Base-by-base conservation (phyloP, 306 rosid species). In the Vigna nakashimae region DNA sequence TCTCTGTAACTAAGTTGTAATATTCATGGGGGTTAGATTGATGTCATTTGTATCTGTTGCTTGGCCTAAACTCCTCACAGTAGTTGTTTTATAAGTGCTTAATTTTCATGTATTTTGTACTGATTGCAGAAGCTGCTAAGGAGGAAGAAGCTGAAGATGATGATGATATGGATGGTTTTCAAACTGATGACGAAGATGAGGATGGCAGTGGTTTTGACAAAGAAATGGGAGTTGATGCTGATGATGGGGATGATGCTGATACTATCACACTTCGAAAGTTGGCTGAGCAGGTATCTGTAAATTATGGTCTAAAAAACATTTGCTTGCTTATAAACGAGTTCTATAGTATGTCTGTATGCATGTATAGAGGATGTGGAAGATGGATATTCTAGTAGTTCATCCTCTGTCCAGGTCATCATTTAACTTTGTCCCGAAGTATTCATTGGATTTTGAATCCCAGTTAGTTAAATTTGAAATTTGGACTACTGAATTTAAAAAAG, bases 91-190 rank as follows among this genome's bases (percentile, higher is more conserved):
- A 63, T 80, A 24, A 48, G 43, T 77, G 26, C 71, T 67, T 36
- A 53, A 49, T 68, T 63, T 68, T 67, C 73, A 11, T 34, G 69
- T 72, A 46, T 70, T 32, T 48, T 63, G 62, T 66, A 66, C 46
- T 73, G 81, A 15, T 50, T 68, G 84, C 87, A 93, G 98, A 91
- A 80, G 90, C 91, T 83, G 97, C 97, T 62, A 88, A 94, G 79
- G 97, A 88, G 76, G 96, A 88, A 58, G 93, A 92, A 70, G 95
- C 69, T 36, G 97, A 90, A 76, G 96, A 91, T 22, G 98, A 90
- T 13, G 91, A 90, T 79, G 97, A 91, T 70, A 92, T 94, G 97
- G 95, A 94, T 78, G 95, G 92, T 80, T 89, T 92, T 88, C 97
- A 78, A 84, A 87, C 89, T 14, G 97, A 94, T 49, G 96, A 90